phyloP scores from a whole-genome alignment of 345 rosid genomes.

The Corchorus capsularis region DNA sequence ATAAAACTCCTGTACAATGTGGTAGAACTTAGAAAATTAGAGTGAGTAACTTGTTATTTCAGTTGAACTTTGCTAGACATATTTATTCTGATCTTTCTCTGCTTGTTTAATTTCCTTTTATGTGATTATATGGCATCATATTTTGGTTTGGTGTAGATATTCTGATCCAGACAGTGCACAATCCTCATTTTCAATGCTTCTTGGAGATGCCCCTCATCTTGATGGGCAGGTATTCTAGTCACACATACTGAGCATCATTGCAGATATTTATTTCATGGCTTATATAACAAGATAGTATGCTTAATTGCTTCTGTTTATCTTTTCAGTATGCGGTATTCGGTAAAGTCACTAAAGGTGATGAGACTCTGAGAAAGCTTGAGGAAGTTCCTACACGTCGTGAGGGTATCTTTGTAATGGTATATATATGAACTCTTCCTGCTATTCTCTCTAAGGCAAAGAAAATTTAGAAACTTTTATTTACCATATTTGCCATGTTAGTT shows the following conservation, averaged over 20 bases:
- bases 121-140: neutral
- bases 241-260: constrained; percentile 17
- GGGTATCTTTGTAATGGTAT: constrained; percentile 95
- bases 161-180: constrained; percentile 86
- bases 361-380: constrained; percentile 84
- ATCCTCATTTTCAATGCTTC: constrained; percentile 96
- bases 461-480: neutral
- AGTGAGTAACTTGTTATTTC: neutral
- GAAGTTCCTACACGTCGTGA: constrained; percentile 84
- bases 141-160: constrained; percentile 43
- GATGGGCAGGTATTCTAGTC: constrained; percentile 64
- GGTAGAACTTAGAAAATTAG: neutral
- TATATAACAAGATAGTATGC: constrained; percentile 14
- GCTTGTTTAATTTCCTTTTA: neutral
- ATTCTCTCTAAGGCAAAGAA: neutral
- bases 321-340: constrained; percentile 95
- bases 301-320: constrained; percentile 20
- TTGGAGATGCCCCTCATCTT: constrained; percentile 96
- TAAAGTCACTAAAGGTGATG: constrained; percentile 92
- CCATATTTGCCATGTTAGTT: neutral
- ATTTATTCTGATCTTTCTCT: neutral
- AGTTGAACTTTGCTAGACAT: neutral
- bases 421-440: constrained; percentile 19
- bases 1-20: neutral
- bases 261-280: constrained; percentile 3